These are phyloP conservation scores for Blastomyces parvus DNA, from an alignment of 2,329 filamentous ascomycete species.

Conservation along the genomic window DNA sequence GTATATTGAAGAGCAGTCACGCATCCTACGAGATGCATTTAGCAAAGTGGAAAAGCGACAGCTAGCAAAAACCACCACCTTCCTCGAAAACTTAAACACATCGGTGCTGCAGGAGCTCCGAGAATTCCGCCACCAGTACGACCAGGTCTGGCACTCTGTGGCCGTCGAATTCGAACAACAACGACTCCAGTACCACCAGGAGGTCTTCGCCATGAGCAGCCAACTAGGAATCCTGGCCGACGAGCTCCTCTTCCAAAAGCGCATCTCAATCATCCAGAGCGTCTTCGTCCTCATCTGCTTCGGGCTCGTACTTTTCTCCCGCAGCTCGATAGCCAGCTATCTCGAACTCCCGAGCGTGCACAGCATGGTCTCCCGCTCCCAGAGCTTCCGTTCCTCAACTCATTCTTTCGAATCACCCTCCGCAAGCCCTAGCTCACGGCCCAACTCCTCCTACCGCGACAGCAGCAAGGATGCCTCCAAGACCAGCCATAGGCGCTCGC, in stretches of 20 bases:
- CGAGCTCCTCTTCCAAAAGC: conserved; percentile 72
- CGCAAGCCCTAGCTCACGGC: conserved; percentile 31
- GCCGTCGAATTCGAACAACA: conserved; percentile 85
- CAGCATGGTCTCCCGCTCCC: conserved; percentile 38
- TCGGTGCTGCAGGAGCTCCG: conserved; percentile 76
- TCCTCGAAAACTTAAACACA: conserved; percentile 74
- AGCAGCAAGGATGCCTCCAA: conserved; percentile 14
- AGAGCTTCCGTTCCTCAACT: conserved; percentile 34
- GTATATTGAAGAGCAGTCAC: conserved; percentile 94
- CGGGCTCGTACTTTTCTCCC: conserved; percentile 70
- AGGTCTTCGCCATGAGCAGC: conserved; percentile 70
- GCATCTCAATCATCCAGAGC: conserved; percentile 87
- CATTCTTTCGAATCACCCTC: conserved; percentile 29
- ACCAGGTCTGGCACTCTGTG: conserved; percentile 93
- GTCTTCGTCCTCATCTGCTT: conserved; percentile 79
- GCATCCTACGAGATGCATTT: conserved; percentile 78
- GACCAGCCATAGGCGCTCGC: conserved; percentile 23
- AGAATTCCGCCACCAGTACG: conserved; percentile 73
- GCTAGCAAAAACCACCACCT: conserved; percentile 68
- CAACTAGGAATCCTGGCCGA: conserved; percentile 86
- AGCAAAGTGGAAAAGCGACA: conserved; percentile 80
- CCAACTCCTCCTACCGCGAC: conserved; percentile 24
- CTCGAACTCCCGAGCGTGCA: conserved; percentile 40
- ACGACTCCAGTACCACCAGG: conserved; percentile 70
- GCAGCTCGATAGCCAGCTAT: conserved; percentile 34